Percentiles rank a stretch among this genome's conserved stretches.
Conservation (phyloP, 768 basidiomycete genomes). For the Suillus plorans region DNA sequence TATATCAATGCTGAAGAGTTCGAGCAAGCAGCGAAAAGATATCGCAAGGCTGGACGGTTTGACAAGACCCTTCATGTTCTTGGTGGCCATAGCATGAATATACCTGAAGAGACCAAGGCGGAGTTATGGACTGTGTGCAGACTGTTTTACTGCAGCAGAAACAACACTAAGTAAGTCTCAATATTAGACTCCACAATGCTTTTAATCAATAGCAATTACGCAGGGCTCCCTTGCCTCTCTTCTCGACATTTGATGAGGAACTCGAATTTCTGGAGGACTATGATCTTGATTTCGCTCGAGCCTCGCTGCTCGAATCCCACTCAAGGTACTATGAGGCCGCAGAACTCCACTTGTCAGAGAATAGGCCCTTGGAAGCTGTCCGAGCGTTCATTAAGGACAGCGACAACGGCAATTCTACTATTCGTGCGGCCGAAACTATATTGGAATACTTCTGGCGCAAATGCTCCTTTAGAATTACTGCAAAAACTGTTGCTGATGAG, state of each 20-base stretch:
- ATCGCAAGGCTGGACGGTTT: conserved; percentile 48
- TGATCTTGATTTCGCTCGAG: conserved; percentile 50
- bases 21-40: conserved; percentile 44
- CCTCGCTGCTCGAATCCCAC: conserved; percentile 41
- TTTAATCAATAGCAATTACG: background rate
- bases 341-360: conserved; percentile 48
- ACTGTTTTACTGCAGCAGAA: conserved; percentile 42
- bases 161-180: conserved; percentile 27
- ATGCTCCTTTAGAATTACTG: conserved; percentile 39
- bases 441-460: conserved; percentile 46
- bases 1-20: conserved; percentile 45
- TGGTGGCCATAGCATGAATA: conserved; percentile 27
- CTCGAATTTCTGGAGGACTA: conserved; percentile 57
- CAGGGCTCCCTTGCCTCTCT: conserved; percentile 51
- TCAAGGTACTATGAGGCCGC: conserved; percentile 51
- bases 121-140: conserved; percentile 46
- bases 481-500: conserved; percentile 5
- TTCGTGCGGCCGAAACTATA: conserved; percentile 38
- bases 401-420: conserved; percentile 24
- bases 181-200: background rate
- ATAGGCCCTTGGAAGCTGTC: conserved; percentile 47
- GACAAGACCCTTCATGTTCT: conserved; percentile 54
- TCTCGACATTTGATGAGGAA: conserved; percentile 49
- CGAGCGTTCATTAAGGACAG: conserved; percentile 40
- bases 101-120: conserved; percentile 31